Base-by-base conservation (phyloP, 78 protist species). In the Polysphondylium violaceum region DNA sequence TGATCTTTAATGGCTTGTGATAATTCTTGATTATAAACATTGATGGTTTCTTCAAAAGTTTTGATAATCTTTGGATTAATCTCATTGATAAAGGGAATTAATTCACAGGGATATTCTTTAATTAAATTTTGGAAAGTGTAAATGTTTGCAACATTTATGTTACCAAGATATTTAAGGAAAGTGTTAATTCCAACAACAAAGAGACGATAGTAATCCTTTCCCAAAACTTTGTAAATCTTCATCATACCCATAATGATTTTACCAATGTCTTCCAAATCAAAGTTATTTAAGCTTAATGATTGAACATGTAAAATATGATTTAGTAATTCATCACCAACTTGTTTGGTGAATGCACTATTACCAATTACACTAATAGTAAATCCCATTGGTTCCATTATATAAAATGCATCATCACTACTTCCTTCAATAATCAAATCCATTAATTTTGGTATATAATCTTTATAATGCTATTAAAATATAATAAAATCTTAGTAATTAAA, bases 351-450 rank as follows among this genome's bases (percentile, higher is more conserved):
- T 38, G 33, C 73, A 65, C 40, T 65, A 25, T 25, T 65, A 38
- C 73, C 73, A 65, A 65, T 38, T 0, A 51, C 31, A 38, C 40
- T 44, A 65, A 65, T 65, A n/a, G 73, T 38, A 23, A 51, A 65
- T 19, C 73, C 73, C n/a, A 65, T 65, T 17, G 47, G 19, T 65
- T 44, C 55, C n/a, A 65, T 16, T n/a, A 65, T 51, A 65, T 65
- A 65, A 65, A 38, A 65, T 38, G 73, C 55, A 23, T 51, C 40
- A 38, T 78, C 88, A 23, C 27, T 61, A 2, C 47, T n/a, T 21
- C 56, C 2, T 17, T 50, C 75, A 3, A 25, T n/a, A 8, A 47
- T 31, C 31, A 47, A 29, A 12, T 44, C 38, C 60, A 78, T 38
- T 55, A 78, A n/a, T 31, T 64, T 64, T 38, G 75, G 51, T 17